phyloP scores from a whole-genome alignment of 225 moss, liverwort and hornwort species.

The Anthoceros angustus region DNA sequence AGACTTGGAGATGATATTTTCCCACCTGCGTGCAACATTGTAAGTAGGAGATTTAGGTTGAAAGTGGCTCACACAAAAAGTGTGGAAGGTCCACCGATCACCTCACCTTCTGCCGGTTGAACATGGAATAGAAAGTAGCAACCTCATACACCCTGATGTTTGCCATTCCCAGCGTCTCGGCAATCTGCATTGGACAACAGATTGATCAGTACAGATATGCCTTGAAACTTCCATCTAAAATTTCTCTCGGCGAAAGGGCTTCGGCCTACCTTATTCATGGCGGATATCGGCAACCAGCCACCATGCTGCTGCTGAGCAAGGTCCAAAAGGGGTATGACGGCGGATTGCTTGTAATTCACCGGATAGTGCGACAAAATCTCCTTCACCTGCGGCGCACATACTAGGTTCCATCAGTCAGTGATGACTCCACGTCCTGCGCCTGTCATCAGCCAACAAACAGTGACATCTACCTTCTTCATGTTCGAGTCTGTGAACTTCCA shows the following conservation, averaged over 20 bases:
- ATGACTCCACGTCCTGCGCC: neutral
- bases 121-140: slow-evolving; percentile 99
- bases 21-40: slow-evolving; percentile 45
- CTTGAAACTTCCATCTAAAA: too few species aligned
- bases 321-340: slow-evolving; percentile 72
- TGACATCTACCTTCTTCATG: slow-evolving; percentile 52
- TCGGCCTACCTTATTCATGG: slow-evolving; percentile 71
- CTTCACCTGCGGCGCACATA: slow-evolving; percentile 41
- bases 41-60: too few species aligned
- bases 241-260: neutral
- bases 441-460: neutral
- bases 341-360: slow-evolving; percentile 93
- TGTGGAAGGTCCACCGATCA: too few species aligned
- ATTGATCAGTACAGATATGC: neutral
- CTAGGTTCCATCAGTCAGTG: neutral
- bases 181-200: slow-evolving; percentile 42
- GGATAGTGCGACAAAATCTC: slow-evolving; percentile 78
- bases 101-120: slow-evolving; percentile 70
- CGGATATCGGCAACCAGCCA: slow-evolving; percentile 74
- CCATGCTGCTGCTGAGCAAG: slow-evolving; percentile 94
- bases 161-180: slow-evolving; percentile 78
- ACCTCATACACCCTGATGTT: slow-evolving; percentile 95
- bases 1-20: slow-evolving; percentile 77
- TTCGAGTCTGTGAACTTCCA: slow-evolving; percentile 74
- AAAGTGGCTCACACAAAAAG: neutral